These are phyloP conservation scores for Fraxinus velutina DNA, from an alignment of 305 asterid genomes.

Conservation along the genomic window DNA sequence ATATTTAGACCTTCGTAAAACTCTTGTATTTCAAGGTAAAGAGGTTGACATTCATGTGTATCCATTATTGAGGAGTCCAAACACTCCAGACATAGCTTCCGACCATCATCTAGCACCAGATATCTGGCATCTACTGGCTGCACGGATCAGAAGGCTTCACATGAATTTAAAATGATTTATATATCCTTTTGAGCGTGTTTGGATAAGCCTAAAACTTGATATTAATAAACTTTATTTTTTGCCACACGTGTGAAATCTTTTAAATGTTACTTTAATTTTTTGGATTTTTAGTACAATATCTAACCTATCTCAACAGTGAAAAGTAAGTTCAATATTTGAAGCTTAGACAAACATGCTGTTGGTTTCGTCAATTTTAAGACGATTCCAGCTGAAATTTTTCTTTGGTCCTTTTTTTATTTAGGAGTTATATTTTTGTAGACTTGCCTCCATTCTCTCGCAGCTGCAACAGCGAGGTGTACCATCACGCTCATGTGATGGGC, in stretches of 20 bases:
- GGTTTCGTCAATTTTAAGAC: neutral
- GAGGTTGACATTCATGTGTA: slow-evolving; percentile 95
- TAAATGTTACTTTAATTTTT: neutral
- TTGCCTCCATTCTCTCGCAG: slow-evolving; percentile 95
- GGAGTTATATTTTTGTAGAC: slow-evolving; percentile 2
- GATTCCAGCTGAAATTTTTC: neutral
- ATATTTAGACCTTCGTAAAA: slow-evolving; percentile 89
- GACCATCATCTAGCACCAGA: slow-evolving; percentile 86
- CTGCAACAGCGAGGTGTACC: slow-evolving; percentile 97
- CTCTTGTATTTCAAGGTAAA: slow-evolving; percentile 91
- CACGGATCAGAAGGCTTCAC: slow-evolving; percentile 23
- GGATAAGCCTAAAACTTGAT: neutral
- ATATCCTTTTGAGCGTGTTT: neutral
- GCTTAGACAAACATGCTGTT: neutral
- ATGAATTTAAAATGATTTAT: slow-evolving; percentile 9
- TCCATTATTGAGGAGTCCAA: slow-evolving; percentile 96
- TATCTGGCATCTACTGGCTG: slow-evolving; percentile 89
- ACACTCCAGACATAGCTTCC: slow-evolving; percentile 92
- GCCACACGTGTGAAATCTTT: neutral
- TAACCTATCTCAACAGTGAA: neutral
- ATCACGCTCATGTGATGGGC: slow-evolving; percentile 87
- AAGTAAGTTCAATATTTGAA: neutral
- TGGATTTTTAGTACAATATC: neutral
- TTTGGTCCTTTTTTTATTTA: slow-evolving; percentile 1
- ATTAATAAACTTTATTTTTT: neutral